Conservation (phyloP, 257 asterid species). For the Coffea canephora region DNA sequence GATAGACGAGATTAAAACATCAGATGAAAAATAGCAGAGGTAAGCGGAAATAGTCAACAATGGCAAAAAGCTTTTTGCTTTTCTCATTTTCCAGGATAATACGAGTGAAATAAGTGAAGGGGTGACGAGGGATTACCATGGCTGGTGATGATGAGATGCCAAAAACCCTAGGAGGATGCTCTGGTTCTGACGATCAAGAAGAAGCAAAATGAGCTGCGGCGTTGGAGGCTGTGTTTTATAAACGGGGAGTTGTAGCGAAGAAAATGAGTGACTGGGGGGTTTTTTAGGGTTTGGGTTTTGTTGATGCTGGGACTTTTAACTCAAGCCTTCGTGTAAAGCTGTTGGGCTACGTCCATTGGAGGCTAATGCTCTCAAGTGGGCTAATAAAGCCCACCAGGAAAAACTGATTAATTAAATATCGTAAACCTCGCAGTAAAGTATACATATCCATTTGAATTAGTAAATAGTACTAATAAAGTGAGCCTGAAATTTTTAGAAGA, state of each 20-base stretch:
- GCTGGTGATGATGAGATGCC: conserved; percentile 14
- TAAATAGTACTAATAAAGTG: too few relatives aligned
- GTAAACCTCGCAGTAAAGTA: too few relatives aligned
- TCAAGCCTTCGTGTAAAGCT: not conserved
- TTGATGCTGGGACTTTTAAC: conserved; percentile 22
- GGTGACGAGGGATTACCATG: conserved; percentile 26
- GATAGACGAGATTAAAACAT: not conserved
- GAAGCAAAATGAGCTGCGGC: conserved; percentile 24
- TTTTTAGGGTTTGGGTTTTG: conserved; percentile 37
- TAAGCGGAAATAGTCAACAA: not conserved
- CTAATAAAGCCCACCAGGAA: not conserved
- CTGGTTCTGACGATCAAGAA: conserved; percentile 15
- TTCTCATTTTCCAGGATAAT: too few relatives aligned
- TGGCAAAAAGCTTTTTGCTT: too few relatives aligned
- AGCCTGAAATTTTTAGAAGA: too few relatives aligned
- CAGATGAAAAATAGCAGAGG: not conserved
- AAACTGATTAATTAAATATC: not conserved
- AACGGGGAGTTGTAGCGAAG: not conserved
- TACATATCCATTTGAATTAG: too few relatives aligned
- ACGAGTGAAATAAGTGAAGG: not conserved
- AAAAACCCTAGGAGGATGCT: conserved; percentile 30
- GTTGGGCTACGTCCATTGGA: not conserved
- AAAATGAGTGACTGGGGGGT: not conserved
- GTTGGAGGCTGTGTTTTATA: conserved; percentile 3
- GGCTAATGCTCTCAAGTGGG: not conserved